Evolutionary conservation across 495 filamentous ascomycete species (phyloP).

Genomic region (Haplographium delicatum): DNA sequence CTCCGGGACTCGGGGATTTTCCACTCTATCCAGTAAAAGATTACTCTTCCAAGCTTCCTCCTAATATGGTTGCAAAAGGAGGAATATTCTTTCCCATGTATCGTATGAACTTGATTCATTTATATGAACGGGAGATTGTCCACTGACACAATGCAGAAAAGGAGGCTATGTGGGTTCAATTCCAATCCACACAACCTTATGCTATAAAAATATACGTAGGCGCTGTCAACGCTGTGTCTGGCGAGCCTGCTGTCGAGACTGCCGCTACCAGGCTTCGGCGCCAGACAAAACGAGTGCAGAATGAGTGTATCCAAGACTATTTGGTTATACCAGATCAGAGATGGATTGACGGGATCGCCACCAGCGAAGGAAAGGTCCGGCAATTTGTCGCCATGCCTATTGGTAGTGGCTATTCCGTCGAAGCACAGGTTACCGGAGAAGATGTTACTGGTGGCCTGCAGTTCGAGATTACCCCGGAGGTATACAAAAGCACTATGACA

Average conservation of each 20-base stretch:
- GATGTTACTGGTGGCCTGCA: conserved; percentile 41
- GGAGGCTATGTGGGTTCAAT: conserved; percentile 44
- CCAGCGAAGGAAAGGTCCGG: conserved; percentile 27
- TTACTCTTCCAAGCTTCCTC: conserved; percentile 28
- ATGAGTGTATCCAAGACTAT: conserved; percentile 37
- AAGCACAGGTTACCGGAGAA: conserved; percentile 42
- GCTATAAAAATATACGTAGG: conserved; percentile 42
- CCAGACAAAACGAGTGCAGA: neutral
- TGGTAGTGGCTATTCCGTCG: conserved; percentile 41
- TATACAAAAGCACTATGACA: neutral
- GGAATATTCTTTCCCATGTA: conserved; percentile 42
- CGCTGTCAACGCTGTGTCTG: conserved; percentile 44
- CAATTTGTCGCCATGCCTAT: conserved; percentile 42
- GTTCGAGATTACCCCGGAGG: conserved; percentile 39
- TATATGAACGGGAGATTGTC: no score
- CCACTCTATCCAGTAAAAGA: conserved; percentile 34
- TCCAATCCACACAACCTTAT: conserved; percentile 28
- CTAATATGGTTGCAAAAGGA: conserved; percentile 32
- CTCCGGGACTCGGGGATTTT: conserved; percentile 27
- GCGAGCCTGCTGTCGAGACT: conserved; percentile 26
- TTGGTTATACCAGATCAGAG: conserved; percentile 38
- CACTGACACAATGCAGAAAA: no score
- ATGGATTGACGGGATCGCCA: conserved; percentile 45
- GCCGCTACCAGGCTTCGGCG: neutral
- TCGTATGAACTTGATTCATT: conserved; percentile 7